phyloP scores from a whole-genome alignment of 73 alveolate genomes.

The Paramecium primaurelia region DNA sequence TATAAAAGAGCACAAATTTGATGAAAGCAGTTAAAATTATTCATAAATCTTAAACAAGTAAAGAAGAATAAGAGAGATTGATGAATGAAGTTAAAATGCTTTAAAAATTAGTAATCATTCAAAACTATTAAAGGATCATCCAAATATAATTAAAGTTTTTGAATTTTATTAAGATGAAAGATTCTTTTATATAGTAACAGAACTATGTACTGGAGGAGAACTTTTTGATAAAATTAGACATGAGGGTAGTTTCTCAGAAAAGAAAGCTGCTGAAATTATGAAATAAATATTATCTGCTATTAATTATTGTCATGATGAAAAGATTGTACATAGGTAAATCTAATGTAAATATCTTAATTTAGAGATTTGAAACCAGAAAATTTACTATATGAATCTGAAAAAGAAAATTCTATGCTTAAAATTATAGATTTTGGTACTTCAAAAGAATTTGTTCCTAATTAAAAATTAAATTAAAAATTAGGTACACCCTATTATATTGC shows the following conservation, averaged over 20 bases:
- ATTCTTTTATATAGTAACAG: slow-evolving; percentile 87
- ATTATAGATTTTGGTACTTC: slow-evolving; percentile 96
- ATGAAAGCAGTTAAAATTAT: slow-evolving; percentile 71
- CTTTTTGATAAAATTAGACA: slow-evolving; percentile 83
- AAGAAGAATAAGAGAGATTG: not conserved
- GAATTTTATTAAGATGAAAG: slow-evolving; percentile 92
- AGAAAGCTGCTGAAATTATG: slow-evolving; percentile 84
- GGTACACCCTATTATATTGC: slow-evolving; percentile 95
- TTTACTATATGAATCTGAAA: slow-evolving; percentile 72
- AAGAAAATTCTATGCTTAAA: slow-evolving; percentile 72
- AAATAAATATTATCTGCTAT: slow-evolving; percentile 87
- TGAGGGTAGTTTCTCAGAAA: slow-evolving; percentile 86
- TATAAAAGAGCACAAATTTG: slow-evolving; percentile 69
- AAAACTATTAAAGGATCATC: slow-evolving; percentile 74
- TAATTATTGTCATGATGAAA: slow-evolving; percentile 88
- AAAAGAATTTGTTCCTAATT: slow-evolving; percentile 63
- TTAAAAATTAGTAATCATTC: not conserved
- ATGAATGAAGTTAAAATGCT: slow-evolving; percentile 14
- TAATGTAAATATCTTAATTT: not conserved
- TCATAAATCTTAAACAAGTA: not conserved
- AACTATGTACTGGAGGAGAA: slow-evolving; percentile 94
- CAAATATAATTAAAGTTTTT: slow-evolving; percentile 90
- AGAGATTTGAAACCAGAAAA: slow-evolving; percentile 87
- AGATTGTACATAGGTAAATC: slow-evolving; percentile 72
- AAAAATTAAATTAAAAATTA: slow-evolving; percentile 65